Conservation (phyloP, 2,329 filamentous ascomycete genomes). For the Aureobasidium sp. region DNA sequence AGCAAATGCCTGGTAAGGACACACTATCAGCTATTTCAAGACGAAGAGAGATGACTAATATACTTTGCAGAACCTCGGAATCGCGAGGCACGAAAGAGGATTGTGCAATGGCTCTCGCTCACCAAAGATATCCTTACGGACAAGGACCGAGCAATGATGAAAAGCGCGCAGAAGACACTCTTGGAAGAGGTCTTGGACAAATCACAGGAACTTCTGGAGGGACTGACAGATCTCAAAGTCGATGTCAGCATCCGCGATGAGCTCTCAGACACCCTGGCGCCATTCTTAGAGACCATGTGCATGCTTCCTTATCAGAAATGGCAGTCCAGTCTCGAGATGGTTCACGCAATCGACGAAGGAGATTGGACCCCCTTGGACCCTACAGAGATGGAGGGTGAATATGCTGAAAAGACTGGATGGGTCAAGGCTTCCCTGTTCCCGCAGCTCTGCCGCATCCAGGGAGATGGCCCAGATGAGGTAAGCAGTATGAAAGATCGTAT, state of each 20-base stretch:
- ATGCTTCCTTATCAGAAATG: not conserved
- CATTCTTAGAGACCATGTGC: not conserved
- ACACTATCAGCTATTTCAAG: no score
- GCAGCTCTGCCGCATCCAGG: not conserved
- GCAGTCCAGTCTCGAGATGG: not conserved
- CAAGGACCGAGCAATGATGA: not conserved
- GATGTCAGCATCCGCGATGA: not conserved
- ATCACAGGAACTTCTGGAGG: not conserved
- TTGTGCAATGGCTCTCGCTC: not conserved
- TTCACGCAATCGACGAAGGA: not conserved
- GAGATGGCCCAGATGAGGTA: not conserved
- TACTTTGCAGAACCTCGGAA: not conserved
- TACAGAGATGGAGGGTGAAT: not conserved
- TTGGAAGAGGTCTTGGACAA: not conserved
- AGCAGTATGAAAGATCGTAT: not conserved
- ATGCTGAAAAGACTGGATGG: not conserved
- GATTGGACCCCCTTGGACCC: not conserved
- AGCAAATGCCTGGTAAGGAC: not conserved
- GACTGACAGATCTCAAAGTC: not conserved
- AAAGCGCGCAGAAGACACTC: not conserved
- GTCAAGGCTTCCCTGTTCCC: not conserved
- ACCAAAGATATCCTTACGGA: not conserved
- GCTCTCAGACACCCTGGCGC: not conserved
- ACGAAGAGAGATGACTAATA: no score
- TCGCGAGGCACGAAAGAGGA: not conserved